Base-by-base conservation (phyloP, 1,139 yeast genomes). In the Chernovozyma aurita region DNA sequence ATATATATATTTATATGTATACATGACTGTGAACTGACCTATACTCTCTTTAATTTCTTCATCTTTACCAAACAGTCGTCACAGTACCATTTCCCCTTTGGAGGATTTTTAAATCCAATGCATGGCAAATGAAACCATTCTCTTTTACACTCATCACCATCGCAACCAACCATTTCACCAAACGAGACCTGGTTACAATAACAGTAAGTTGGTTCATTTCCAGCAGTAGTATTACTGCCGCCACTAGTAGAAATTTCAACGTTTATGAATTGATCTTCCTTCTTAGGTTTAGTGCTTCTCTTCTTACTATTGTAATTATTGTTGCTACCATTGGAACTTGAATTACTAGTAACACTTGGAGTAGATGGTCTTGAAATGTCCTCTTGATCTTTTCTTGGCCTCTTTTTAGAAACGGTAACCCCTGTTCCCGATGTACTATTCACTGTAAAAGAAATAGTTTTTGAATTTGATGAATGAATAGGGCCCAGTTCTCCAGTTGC, bases 121-220 rank as follows among this genome's bases (percentile, higher is more conserved):
- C 98, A 92, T 14, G 96, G 96, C 53, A 90, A 70, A 63, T 92
- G 98, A 66, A 92, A 92, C 98, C 98, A 92, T 59, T 92, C 97
- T 37, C 90, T 72, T 55, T 83, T 83, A 63, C 98, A 92, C 44
- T 83, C 80, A 33, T 85, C 92, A 3, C 96, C 96, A 55, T 92
- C 98, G 62, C 98, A 92, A 3, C 95, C 98, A 42, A 92, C 97
- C 98, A 92, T 92, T 54, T 92, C 97, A 15, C 98, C 98, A 58
- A 85, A 90, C 3, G 97, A 90, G 1, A 88, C 95, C 56, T 90
- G 96, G 57, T 88, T 87, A 65, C 98, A 92, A 61, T 87, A 87
- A 60, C 98, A 92, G 57, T 92, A 92, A 3, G 92, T 78, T 1
- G 95, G 96, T 53, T 92, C 95, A 33, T 57, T 59, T 31, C 41